Base-by-base conservation (phyloP, 2,329 filamentous ascomycete genomes). In the Chaetomium globosum region DNA sequence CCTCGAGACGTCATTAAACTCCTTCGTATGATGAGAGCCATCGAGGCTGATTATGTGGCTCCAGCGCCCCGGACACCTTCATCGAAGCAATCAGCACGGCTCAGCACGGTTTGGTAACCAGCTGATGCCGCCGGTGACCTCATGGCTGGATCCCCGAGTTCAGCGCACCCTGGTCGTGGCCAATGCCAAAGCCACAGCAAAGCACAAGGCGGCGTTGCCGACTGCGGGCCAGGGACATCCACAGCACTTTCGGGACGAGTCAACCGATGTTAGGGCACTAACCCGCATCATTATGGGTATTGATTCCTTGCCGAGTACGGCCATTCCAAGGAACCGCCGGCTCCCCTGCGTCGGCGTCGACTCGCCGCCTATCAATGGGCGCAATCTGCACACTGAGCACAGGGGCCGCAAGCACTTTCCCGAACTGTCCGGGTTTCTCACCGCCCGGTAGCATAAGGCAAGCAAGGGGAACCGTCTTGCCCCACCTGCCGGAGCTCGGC, bases 371-470 rank as follows among this genome's bases (percentile, higher is more conserved):
- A 63, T 69, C 66, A 68, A 48, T 59, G 64, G 59, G 12, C 36
- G 61, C 58, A 49, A 61, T 63, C 59, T 56, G 19, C 39, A 64
- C 66, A 67, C 65, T 62, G 54, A 65, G 46, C 57, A 54, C 60
- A 65, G 63, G 61, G 61, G 61, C 43, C 64, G 51, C 64, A 67
- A 12, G 56, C 54, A 39, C 64, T 66, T 68, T 67, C 59, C 67
- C 59, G 67, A 71, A 58, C 39, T 65, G 63, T 63, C 39, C 39
- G 65, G 46, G 48, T 23, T 43, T 43, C 67, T 69, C 71, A 72
- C 70, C 70, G 71, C 70, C 68, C 66, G 61, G 59, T 54, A 39
- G 57, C 65, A 59, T 48, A 61, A 61, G 65, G 56, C 33, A 55
- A 63, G 56, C 59, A 55, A 63, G 63, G 60, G 63, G 63, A 21